Evolutionary conservation across 192 early-diverging fungal species (phyloP).

Genomic region (Spizellomyces sp.): DNA sequence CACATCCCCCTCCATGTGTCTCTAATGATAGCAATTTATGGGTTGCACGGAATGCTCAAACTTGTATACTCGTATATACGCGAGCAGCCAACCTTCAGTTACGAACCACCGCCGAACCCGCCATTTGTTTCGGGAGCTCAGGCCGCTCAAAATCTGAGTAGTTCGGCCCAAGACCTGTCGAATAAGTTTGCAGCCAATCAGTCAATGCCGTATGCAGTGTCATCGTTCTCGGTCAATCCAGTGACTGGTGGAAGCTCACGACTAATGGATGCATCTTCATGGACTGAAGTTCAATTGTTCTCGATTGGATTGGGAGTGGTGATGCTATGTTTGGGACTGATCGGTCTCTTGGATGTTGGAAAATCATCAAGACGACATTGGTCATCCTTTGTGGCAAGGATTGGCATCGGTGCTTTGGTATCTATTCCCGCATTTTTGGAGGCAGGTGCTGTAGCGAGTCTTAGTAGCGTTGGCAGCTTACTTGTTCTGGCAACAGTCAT

Average conservation of each 20-base stretch:
- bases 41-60: not conserved
- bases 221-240: slow-evolving; percentile 7
- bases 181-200: slow-evolving; percentile 6
- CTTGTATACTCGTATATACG: slow-evolving; percentile 6
- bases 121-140: slow-evolving; percentile 11
- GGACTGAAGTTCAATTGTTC: slow-evolving; percentile 12
- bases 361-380: not conserved
- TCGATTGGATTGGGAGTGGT: slow-evolving; percentile 12
- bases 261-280: not conserved
- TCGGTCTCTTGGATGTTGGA: slow-evolving; percentile 10
- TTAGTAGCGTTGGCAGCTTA: not conserved
- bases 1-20: slow-evolving; percentile 13
- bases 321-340: slow-evolving; percentile 2
- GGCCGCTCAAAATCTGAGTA: slow-evolving; percentile 10
- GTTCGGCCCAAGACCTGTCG: not conserved
- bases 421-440: not conserved
- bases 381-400: not conserved
- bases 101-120: slow-evolving; percentile 14
- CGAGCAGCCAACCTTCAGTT: slow-evolving; percentile 1
- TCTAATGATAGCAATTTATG: not conserved
- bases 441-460: not conserved
- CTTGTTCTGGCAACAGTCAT: not conserved
- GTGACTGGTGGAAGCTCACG: slow-evolving; percentile 5
- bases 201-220: slow-evolving; percentile 14
- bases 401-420: not conserved